Evolutionary conservation across 2,329 filamentous ascomycete species (phyloP), one percentile per base, ranked within the genome.

Genomic region (Ampelomyces quisqualis): DNA sequence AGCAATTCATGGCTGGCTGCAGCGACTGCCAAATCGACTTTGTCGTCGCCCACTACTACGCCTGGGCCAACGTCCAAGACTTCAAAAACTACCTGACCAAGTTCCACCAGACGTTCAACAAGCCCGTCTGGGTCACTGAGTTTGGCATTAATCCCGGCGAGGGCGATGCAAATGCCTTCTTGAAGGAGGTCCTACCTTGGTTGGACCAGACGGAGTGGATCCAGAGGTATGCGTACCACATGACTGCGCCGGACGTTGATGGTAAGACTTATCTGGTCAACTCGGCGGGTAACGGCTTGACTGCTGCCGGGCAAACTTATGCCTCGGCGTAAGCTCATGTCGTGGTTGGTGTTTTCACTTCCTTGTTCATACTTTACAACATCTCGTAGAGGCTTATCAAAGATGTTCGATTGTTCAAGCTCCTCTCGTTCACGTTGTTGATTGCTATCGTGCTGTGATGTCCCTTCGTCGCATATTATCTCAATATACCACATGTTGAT

Each of bases 11-110:
- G 39, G 26, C 27, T 15, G 35, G 34, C 9, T 65, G 62, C 49
- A 33, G 20, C 10, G 59, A 43, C 43, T 65, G 62, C 58, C 41
- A 55, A 22, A 59, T 65, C 31, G 67, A 70, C 53, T 67, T 65
- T 35, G 55, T 66, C 36, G 49, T 51, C 33, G 55, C 64, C n/a
- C 67, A 70, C 47, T 70, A 61, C 58, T 70, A 70, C 45, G 57
- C 62, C 27, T 53, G 49, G 43, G 56, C 35, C 39, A 60, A 64
- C 29, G 49, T 63, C 26, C 47, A 55, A 7, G 54, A 60, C 40
- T 69, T 70, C 55, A 59, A 65, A 38, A 47, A 52, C 36, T 62
- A 70, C 47, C 80, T 67, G 14, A 43, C 14, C 4, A 57, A 60
- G 23, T 60, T 65, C 37, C 49, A 63, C 48, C 20, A 55, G 18